Evolutionary conservation across 805 yeast species (phyloP).

Genomic region (Torulaspora maleeae): DNA sequence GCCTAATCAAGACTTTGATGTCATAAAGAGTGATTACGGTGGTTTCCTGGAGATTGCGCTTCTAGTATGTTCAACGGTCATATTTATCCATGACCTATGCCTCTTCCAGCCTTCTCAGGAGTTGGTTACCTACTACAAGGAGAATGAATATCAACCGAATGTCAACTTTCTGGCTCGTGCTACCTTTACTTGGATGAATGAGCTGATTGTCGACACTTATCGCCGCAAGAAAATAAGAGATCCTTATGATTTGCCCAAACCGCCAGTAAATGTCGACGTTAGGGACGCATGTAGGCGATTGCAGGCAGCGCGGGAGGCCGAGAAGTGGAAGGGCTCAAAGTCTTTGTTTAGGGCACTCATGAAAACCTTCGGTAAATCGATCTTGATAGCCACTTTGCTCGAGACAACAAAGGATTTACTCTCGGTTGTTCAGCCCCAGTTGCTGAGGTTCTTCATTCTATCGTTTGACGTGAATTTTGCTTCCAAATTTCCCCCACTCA

Average conservation of each 20-base stretch:
- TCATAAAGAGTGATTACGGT: conserved; percentile 19
- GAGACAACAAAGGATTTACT: conserved; percentile 40
- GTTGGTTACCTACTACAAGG: conserved; percentile 35
- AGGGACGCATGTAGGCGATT: conserved; percentile 32
- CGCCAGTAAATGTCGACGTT: conserved; percentile 39
- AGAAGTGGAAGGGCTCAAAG: conserved; percentile 30
- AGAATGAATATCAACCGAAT: conserved; percentile 28
- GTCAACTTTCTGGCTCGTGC: conserved; percentile 36
- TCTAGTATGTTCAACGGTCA: conserved; percentile 30
- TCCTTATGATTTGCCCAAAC: conserved; percentile 41
- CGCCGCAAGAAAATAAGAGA: conserved; percentile 38
- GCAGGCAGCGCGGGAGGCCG: conserved; percentile 35
- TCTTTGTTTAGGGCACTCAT: conserved; percentile 37
- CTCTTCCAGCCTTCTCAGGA: conserved; percentile 39
- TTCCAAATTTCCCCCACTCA: conserved; percentile 42
- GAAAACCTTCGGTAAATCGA: conserved; percentile 38
- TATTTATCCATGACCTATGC: conserved; percentile 41
- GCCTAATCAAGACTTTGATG: conserved; percentile 19
- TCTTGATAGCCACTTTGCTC: conserved; percentile 34
- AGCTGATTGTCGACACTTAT: conserved; percentile 40
- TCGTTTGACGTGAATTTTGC: conserved; percentile 38
- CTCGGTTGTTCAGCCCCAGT: conserved; percentile 51
- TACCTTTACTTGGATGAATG: conserved; percentile 48
- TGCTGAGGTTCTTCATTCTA: conserved; percentile 46
- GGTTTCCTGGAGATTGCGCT: conserved; percentile 29